Base-by-base conservation (phyloP, 495 filamentous ascomycete species). In the Astrothelium subdiscretum region DNA sequence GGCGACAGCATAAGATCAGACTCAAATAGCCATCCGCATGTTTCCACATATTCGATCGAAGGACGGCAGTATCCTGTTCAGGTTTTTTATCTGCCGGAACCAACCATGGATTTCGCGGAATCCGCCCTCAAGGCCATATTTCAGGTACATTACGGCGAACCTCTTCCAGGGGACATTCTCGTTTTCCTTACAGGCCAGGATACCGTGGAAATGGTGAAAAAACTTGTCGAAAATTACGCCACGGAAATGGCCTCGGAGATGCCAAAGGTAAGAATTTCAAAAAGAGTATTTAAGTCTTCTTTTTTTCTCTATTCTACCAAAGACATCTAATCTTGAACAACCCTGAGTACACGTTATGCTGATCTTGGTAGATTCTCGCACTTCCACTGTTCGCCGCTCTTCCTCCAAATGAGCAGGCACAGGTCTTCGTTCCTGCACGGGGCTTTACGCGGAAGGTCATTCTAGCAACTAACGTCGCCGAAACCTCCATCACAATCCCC, bases 131-230 rank as follows among this genome's bases (percentile, higher is more conserved):
- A 88, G 67, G 83, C 79, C 0, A 88, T 96, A n/a, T 91, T 96
- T 70, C 83, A 94, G 66, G 87, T 97, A 18, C 91, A 99, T 68
- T 83, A 83, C 63, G 83, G 87, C 60, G 89, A 99, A 66, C 88
- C 91, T 1, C 80, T 96, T 60, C 92, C 92, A 0, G 95, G 95
- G 22, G 95, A 97, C 69, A 88, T 99, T 26, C 76, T 99, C 0
- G 91, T 91, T 0, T 99, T 99, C 71, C 76, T 99, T 32, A 92
- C 90, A 0, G 95, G 95, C 5, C 92, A 96, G 68, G 94, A 97
- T 61, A 89, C 90, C 15, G 92, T 99, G 32, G 91, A 96, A 63
- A 78, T 82, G 1, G 78, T 95, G 11, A 87, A 96, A 67, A 79
- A 83, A 29, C 76, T 96, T 8, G 84, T 96, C 51, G 87, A 94